phyloP scores from a whole-genome alignment of 495 filamentous ascomycete species.

The Sporormia fimetaria region DNA sequence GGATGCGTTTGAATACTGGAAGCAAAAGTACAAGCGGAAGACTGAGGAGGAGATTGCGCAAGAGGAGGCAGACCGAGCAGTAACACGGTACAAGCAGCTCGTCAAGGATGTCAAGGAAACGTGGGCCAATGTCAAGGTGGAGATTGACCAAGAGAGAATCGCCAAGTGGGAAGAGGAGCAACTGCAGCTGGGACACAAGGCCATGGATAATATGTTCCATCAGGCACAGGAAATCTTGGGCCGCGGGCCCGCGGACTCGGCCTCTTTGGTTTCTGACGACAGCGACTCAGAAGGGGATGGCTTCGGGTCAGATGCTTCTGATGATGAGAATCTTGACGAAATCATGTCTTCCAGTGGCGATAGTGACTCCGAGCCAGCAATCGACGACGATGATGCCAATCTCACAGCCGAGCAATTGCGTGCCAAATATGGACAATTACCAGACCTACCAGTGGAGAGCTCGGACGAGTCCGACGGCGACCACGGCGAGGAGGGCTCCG shows the following conservation, averaged over 20 bases:
- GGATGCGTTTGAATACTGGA: conserved; percentile 45
- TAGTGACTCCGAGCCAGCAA: conserved; percentile 21
- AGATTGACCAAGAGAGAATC: conserved; percentile 62
- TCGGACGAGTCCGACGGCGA: conserved; percentile 47
- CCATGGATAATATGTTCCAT: conserved; percentile 72
- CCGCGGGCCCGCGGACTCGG: conserved; percentile 27
- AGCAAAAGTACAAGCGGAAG: conserved; percentile 50
- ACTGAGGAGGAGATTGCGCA: conserved; percentile 55
- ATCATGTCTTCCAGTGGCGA: conserved; percentile 25
- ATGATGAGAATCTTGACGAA: conserved; percentile 35
- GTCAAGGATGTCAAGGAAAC: conserved; percentile 57
- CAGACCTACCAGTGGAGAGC: conserved; percentile 29
- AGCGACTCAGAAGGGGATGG: conserved; percentile 27
- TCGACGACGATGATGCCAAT: conserved; percentile 21
- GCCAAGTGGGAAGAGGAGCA: conserved; percentile 77
- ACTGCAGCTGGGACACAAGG: conserved; percentile 66
- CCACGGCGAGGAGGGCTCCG: conserved; percentile 38
- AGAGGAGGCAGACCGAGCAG: conserved; percentile 36
- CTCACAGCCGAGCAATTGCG: conserved; percentile 19
- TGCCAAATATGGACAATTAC: conserved; percentile 20
- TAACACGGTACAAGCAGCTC: conserved; percentile 51
- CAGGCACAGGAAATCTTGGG: conserved; percentile 29
- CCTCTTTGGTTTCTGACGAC: conserved; percentile 23
- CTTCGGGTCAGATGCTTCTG: conserved; percentile 13
- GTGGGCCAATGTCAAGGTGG: conserved; percentile 66